Percentiles rank a stretch among this genome's conserved stretches.
These are phyloP conservation scores for Stachybotrys chlorohalonatus DNA, from an alignment of 2,329 filamentous ascomycete species.

Conservation along the genomic window DNA sequence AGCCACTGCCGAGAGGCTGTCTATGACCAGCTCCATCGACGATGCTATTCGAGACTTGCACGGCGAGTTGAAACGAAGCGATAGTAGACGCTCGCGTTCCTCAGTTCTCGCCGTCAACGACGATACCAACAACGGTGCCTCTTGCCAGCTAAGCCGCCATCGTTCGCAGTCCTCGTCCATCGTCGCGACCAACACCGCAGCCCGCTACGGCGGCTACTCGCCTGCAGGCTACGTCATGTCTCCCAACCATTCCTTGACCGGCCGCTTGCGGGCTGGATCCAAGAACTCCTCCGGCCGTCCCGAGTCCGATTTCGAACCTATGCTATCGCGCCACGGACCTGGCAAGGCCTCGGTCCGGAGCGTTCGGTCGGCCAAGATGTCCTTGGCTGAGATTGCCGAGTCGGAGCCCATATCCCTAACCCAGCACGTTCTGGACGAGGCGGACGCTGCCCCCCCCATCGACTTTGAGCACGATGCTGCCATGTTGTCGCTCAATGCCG, in stretches of 20 bases:
- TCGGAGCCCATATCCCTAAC: conserved; percentile 43
- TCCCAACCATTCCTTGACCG: conserved; percentile 53
- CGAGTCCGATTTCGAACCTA: conserved; percentile 30
- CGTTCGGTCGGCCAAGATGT: conserved; percentile 39
- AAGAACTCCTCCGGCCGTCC: conserved; percentile 33
- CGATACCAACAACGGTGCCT: conserved; percentile 17
- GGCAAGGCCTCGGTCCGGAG: conserved; percentile 46
- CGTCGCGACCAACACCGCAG: conserved; percentile 57
- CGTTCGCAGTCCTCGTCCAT: conserved; percentile 51
- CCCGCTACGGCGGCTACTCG: conserved; percentile 61
- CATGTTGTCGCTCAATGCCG: neutral
- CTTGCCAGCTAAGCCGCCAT: conserved; percentile 27
- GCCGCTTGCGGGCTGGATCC: conserved; percentile 45
- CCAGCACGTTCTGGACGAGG: conserved; percentile 43
- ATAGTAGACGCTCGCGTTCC: conserved; percentile 48
- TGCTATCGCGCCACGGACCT: conserved; percentile 40
- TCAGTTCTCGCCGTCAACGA: conserved; percentile 43
- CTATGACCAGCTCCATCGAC: conserved; percentile 65
- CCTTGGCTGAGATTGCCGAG: conserved; percentile 48
- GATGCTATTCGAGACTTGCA: conserved; percentile 69
- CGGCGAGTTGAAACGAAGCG: conserved; percentile 59
- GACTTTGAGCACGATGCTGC: conserved; percentile 15
- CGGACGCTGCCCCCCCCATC: conserved; percentile 32
- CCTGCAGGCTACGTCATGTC: conserved; percentile 60
- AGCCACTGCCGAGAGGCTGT: conserved; percentile 65